Conservation (phyloP, 192 early-diverging fungal genomes). For the Linnemannia elongata region DNA sequence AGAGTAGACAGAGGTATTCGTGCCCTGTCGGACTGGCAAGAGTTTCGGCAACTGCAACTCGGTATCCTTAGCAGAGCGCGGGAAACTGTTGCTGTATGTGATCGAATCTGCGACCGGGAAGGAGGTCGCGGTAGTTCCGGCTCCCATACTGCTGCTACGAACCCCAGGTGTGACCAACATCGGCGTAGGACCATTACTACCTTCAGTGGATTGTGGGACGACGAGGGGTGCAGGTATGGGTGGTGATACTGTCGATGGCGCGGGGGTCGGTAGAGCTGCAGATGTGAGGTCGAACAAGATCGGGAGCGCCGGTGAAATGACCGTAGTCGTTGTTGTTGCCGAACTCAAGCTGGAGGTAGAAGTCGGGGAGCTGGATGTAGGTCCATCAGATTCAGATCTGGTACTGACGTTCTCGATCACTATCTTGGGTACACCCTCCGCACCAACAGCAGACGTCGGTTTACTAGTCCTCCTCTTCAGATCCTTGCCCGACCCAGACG, state of each 20-base stretch:
- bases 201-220: neutral
- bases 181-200: neutral
- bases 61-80: neutral
- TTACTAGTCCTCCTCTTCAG: neutral
- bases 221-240: neutral
- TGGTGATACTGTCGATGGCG: neutral
- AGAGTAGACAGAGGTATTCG: neutral
- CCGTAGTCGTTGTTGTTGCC: neutral
- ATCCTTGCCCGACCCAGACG: neutral
- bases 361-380: neutral
- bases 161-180: neutral
- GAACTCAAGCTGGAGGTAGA: neutral
- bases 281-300: constrained; percentile 44
- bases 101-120: neutral
- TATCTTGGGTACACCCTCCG: constrained; percentile 13
- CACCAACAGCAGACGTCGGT: neutral
- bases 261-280: constrained; percentile 11
- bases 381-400: neutral
- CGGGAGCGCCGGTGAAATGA: constrained; percentile 30
- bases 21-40: neutral
- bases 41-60: neutral
- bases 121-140: neutral
- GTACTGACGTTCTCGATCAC: neutral
- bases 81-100: neutral
- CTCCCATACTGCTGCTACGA: neutral